Percentiles rank a stretch among this genome's conserved stretches.
Evolutionary conservation across 2,329 filamentous ascomycete species (phyloP).

Genomic region (Trichophyton simii): DNA sequence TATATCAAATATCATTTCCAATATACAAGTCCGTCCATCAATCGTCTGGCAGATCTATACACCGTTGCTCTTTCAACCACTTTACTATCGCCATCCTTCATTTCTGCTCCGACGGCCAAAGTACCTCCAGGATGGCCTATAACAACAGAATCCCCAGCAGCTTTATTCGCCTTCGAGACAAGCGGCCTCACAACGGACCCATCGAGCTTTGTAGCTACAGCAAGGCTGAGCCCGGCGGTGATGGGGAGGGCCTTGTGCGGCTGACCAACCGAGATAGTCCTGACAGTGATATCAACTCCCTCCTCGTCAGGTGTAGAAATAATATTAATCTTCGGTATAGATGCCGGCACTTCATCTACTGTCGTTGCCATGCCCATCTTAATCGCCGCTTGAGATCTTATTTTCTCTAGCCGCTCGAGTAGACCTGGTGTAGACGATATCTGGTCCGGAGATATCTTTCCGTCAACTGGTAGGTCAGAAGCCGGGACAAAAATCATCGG

Average conservation of each 20-base stretch:
- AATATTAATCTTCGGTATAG: conserved; percentile 53
- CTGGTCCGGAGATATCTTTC: conserved; percentile 41
- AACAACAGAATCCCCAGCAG: conserved; percentile 17
- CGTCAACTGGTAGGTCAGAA: conserved; percentile 38
- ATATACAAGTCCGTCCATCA: conserved; percentile 38
- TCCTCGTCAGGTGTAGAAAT: conserved; percentile 31
- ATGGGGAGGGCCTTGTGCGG: conserved; percentile 46
- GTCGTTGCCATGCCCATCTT: conserved; percentile 48
- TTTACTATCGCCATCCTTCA: conserved; percentile 17
- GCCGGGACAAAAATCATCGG: conserved; percentile 52
- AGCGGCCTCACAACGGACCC: conserved; percentile 29
- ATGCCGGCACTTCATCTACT: conserved; percentile 37
- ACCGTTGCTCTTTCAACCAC: conserved; percentile 33
- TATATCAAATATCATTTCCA: conserved; percentile 19
- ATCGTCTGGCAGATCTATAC: conserved; percentile 36
- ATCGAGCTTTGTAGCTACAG: conserved; percentile 36
- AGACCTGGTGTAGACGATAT: conserved; percentile 38
- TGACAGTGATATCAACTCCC: conserved; percentile 30
- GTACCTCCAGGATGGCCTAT: conserved; percentile 39
- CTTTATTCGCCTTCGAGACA: conserved; percentile 5
- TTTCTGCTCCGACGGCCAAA: conserved; percentile 32
- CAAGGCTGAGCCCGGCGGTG: conserved; percentile 42
- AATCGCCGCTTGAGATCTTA: conserved; percentile 45
- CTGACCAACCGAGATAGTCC: conserved; percentile 44
- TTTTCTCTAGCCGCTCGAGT: conserved; percentile 39